Evolutionary conservation across 306 rosid genomes (phyloP).

Genomic region (Datisca glomerata): DNA sequence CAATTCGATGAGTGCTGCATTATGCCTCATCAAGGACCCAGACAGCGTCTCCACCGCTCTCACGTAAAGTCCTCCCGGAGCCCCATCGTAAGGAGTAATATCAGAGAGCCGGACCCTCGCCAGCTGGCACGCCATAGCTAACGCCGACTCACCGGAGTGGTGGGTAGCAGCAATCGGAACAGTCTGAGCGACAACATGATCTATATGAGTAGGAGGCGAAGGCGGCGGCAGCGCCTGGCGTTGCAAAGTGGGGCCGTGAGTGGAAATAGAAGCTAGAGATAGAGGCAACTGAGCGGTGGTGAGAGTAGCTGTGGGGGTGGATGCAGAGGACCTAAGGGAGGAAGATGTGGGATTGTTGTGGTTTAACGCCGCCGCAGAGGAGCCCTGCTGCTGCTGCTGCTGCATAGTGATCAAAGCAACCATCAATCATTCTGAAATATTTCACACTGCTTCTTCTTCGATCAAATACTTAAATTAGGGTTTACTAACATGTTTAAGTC

Average conservation of each 20-base stretch:
- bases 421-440: slow-evolving; percentile 74
- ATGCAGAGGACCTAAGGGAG: slow-evolving; percentile 59
- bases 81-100: slow-evolving; percentile 64
- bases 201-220: slow-evolving; percentile 17
- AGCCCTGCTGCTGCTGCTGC: slow-evolving; percentile 36
- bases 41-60: slow-evolving; percentile 67
- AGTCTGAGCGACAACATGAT: slow-evolving; percentile 25
- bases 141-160: slow-evolving; percentile 29
- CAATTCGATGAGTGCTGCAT: slow-evolving; percentile 74
- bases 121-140: slow-evolving; percentile 28
- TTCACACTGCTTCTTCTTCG: too few relatives aligned
- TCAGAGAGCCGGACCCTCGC: slow-evolving; percentile 71
- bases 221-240: slow-evolving; percentile 30
- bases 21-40: slow-evolving; percentile 66
- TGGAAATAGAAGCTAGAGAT: slow-evolving; percentile 23
- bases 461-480: too few relatives aligned
- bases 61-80: slow-evolving; percentile 42
- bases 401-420: slow-evolving; percentile 51
- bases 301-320: slow-evolving; percentile 12
- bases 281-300: slow-evolving; percentile 23
- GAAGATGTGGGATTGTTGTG: slow-evolving; percentile 42
- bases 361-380: slow-evolving; percentile 56
- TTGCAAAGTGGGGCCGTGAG: slow-evolving; percentile 13
- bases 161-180: slow-evolving; percentile 32
- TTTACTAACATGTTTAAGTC: too few relatives aligned